Conservation (phyloP, 352 stramenopile genomes). For the Pythium dissimile region DNA sequence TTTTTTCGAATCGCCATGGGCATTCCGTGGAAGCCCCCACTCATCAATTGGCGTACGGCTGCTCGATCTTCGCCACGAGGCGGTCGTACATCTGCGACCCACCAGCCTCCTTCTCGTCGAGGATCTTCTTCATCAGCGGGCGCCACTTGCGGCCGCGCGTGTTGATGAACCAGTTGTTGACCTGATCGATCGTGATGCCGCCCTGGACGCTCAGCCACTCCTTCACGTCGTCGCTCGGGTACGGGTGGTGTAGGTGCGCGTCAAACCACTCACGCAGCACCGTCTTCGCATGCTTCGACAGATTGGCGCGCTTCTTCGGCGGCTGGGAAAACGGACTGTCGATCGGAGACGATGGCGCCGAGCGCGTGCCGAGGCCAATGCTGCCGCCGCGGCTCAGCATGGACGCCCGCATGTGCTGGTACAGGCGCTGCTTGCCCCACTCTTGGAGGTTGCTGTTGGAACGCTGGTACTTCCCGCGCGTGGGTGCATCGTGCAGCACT, state of each 20-base stretch:
- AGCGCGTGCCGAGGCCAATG: neutral
- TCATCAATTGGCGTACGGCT: conserved; percentile 58
- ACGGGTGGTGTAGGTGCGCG: conserved; percentile 80
- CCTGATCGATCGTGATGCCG: conserved; percentile 81
- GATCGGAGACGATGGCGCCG: conserved; percentile 15
- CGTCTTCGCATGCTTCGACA: conserved; percentile 73
- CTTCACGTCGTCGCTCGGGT: conserved; percentile 85
- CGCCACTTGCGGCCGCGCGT: conserved; percentile 85
- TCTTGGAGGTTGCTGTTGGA: conserved; percentile 10
- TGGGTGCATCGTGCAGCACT: conserved; percentile 13
- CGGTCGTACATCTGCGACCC: conserved; percentile 66
- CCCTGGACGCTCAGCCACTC: conserved; percentile 53
- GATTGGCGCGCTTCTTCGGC: conserved; percentile 69
- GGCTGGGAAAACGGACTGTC: conserved; percentile 21
- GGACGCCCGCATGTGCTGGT: conserved; percentile 19
- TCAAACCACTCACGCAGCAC: conserved; percentile 81
- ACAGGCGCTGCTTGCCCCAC: conserved; percentile 23
- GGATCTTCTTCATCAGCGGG: conserved; percentile 70
- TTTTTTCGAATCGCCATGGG: neutral
- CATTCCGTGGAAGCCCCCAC: no score
- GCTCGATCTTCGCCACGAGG: conserved; percentile 77
- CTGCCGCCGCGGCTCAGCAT: conserved; percentile 9
- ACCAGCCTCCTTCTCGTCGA: conserved; percentile 55
- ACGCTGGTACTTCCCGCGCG: conserved; percentile 22
- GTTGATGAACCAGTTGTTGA: conserved; percentile 91